Percentiles rank a stretch among this genome's conserved stretches.
Conservation (phyloP, 2,329 filamentous ascomycete species). For the Phyllosticta paracitricarpa region DNA sequence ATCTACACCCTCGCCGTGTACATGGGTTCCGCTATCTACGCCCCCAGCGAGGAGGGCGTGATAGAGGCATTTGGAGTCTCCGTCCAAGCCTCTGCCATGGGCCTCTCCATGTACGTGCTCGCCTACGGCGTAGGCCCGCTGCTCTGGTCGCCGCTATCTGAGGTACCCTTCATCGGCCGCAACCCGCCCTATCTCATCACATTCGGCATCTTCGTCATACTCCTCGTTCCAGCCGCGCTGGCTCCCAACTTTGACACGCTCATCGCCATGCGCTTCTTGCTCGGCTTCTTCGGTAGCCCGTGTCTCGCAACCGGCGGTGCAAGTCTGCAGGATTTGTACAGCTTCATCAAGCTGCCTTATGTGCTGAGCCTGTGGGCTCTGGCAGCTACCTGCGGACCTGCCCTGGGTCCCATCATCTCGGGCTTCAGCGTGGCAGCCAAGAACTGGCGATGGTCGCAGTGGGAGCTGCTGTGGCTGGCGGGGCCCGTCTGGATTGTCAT, state of each 20-base stretch:
- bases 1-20: constrained; percentile 53
- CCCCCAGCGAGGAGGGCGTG: constrained; percentile 35
- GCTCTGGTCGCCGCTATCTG: constrained; percentile 55
- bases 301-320: constrained; percentile 30
- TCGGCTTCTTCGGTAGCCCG: constrained; percentile 30
- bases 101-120: constrained; percentile 53
- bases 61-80: constrained; percentile 45
- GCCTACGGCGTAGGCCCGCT: constrained; percentile 54
- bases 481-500: constrained; percentile 16
- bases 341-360: constrained; percentile 34
- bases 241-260: constrained; percentile 54
- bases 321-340: constrained; percentile 29
- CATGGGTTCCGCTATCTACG: constrained; percentile 44
- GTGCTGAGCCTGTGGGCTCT: constrained; percentile 35
- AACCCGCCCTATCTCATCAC: constrained; percentile 59
- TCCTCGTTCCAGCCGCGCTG: constrained; percentile 55
- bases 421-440: constrained; percentile 16
- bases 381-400: constrained; percentile 29
- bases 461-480: constrained; percentile 19
- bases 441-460: constrained; percentile 19
- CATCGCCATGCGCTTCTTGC: constrained; percentile 41
- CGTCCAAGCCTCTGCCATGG: constrained; percentile 43
- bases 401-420: constrained; percentile 18
- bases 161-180: constrained; percentile 57
- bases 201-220: constrained; percentile 57